phyloP scores from a whole-genome alignment of 805 yeast genomes.

The Sugiyamaella mastotermitis region DNA sequence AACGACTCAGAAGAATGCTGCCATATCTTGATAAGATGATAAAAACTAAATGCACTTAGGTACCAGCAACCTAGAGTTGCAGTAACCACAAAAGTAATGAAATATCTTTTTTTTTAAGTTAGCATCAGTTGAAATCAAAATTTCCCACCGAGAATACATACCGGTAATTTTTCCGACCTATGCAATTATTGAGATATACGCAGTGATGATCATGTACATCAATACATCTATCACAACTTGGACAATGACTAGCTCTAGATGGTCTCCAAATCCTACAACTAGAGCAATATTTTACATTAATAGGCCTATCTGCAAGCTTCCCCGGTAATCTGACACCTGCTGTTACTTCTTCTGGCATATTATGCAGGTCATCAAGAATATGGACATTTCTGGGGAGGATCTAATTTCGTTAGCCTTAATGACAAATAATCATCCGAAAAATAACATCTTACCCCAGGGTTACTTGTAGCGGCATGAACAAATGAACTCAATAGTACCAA shows the following conservation, averaged over 20 bases:
- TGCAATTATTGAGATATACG: slow-evolving; percentile 63
- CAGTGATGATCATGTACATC: slow-evolving; percentile 70
- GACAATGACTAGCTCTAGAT: slow-evolving; percentile 71
- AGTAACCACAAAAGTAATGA: slow-evolving; percentile 38
- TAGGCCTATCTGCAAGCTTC: slow-evolving; percentile 26
- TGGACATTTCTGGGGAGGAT: slow-evolving; percentile 60
- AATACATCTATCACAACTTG: slow-evolving; percentile 61
- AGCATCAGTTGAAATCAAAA: neutral
- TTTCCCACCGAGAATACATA: neutral
- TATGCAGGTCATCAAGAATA: slow-evolving; percentile 35
- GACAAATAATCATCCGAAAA: neutral
- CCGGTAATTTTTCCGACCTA: slow-evolving; percentile 70
- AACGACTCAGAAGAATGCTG: slow-evolving; percentile 17
- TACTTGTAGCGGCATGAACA: slow-evolving; percentile 49
- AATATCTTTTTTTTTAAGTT: slow-evolving; percentile 16
- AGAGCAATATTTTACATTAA: slow-evolving; percentile 50
- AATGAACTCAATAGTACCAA: slow-evolving; percentile 42
- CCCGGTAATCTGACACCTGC: slow-evolving; percentile 47
- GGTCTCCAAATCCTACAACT: slow-evolving; percentile 72
- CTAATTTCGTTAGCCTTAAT: slow-evolving; percentile 5
- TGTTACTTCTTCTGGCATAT: slow-evolving; percentile 54
- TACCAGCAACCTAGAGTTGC: slow-evolving; percentile 29
- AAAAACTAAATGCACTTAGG: slow-evolving; percentile 30
- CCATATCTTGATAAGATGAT: slow-evolving; percentile 26
- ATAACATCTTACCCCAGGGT: slow-evolving; percentile 51